A percentile compares a stretch with the other conserved stretches of the same genome.
Conservation (phyloP, 2,329 filamentous ascomycete genomes). For the Aspergillus sp. region DNA sequence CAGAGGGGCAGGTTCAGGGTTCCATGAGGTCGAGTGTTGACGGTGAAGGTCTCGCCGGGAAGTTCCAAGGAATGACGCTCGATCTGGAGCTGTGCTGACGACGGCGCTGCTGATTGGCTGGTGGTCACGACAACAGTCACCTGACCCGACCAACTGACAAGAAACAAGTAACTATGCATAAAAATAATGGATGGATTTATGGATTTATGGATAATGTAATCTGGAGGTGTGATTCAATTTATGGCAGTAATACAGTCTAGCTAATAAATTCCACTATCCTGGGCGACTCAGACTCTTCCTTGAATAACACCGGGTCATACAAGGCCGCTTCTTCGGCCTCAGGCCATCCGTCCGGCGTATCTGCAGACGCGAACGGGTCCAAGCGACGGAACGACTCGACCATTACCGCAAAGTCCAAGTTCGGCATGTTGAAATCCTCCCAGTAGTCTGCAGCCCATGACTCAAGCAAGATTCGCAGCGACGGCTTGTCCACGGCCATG, state of each 20-base stretch:
- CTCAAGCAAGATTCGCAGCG: conserved; percentile 17
- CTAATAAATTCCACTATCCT: neutral
- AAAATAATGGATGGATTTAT: too few species aligned
- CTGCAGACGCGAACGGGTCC: neutral
- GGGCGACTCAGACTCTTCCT: neutral
- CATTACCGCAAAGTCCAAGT: neutral
- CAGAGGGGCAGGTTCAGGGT: neutral
- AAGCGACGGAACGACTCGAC: neutral
- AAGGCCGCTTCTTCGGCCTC: neutral
- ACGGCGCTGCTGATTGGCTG: neutral
- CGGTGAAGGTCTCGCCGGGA: neutral
- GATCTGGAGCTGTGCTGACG: neutral
- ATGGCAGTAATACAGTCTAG: neutral
- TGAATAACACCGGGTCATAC: neutral
- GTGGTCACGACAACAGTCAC: neutral
- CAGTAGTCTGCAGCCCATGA: conserved; percentile 25
- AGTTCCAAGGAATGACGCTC: neutral
- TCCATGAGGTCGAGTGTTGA: neutral
- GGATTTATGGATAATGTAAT: too few species aligned
- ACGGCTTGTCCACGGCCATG: conserved; percentile 22
- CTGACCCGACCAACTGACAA: neutral
- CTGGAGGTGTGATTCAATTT: too few species aligned
- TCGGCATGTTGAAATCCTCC: conserved; percentile 22
- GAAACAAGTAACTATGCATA: too few species aligned
- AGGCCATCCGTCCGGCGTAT: neutral